phyloP scores from a whole-genome alignment of 352 stramenopile species.

The Thraustochytrium sp. region DNA sequence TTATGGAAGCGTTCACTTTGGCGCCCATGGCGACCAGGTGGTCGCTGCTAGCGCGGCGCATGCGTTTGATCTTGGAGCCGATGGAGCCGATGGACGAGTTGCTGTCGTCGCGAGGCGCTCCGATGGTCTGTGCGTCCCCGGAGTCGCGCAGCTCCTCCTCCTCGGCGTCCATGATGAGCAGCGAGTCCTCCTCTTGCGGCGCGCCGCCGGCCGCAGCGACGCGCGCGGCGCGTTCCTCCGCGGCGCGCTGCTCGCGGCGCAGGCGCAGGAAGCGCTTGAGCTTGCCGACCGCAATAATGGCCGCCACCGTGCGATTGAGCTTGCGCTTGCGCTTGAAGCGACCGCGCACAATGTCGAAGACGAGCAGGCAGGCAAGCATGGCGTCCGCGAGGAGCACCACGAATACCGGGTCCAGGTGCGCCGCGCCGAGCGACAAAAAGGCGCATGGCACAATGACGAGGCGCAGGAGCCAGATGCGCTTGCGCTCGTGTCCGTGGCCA shows the following conservation, averaged over 20 bases:
- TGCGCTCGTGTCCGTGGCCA: slow-evolving; percentile 5
- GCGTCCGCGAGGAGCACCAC: not conserved
- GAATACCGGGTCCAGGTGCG: not conserved
- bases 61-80: too few relatives aligned
- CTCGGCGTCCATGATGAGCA: too few relatives aligned
- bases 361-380: not conserved
- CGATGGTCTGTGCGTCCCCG: too few relatives aligned
- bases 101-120: too few relatives aligned
- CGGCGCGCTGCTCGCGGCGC: not conserved
- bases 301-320: slow-evolving; percentile 25
- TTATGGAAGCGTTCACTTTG: too few relatives aligned
- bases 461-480: not conserved
- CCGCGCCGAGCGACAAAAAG: not conserved
- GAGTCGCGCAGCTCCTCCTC: too few relatives aligned
- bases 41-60: too few relatives aligned
- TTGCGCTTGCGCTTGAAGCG: slow-evolving; percentile 38
- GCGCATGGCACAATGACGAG: not conserved
- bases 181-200: too few relatives aligned
- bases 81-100: too few relatives aligned
- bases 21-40: too few relatives aligned
- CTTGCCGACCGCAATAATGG: slow-evolving; percentile 30
- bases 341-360: slow-evolving; percentile 9
- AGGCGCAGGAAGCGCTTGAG: not conserved
- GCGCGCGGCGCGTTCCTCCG: too few relatives aligned
- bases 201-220: too few relatives aligned